A percentile compares a stretch with the other conserved stretches of the same genome.
Evolutionary conservation across 768 basidiomycete species (phyloP).

Genomic region (Boletus sensibilis): DNA sequence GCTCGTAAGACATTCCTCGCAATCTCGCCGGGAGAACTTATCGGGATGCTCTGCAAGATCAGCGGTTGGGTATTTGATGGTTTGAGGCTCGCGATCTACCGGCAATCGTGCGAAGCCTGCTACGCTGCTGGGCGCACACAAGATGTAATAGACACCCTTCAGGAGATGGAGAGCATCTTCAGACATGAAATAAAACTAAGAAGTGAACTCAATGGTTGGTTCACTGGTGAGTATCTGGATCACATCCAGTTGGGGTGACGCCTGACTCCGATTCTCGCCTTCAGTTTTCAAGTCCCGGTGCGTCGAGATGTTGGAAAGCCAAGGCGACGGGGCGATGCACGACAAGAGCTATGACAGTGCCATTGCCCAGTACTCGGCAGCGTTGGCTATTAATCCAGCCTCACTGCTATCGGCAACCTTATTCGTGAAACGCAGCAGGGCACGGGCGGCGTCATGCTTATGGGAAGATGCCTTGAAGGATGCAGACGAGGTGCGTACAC

Average conservation of each 20-base stretch:
- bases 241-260: not conserved
- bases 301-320: not conserved
- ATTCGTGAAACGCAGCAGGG: slow-evolving; percentile 17
- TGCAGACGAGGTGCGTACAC: slow-evolving; percentile 15
- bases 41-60: slow-evolving; percentile 1
- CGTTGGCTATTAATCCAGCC: not conserved
- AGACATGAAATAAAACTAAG: slow-evolving; percentile 8
- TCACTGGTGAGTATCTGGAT: slow-evolving; percentile 3
- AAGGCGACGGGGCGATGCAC: slow-evolving; percentile 10
- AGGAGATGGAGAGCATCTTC: slow-evolving; percentile 5
- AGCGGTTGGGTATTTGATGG: slow-evolving; percentile 18
- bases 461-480: slow-evolving; percentile 17
- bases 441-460: not conserved
- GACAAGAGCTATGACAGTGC: slow-evolving; percentile 2
- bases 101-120: slow-evolving; percentile 11
- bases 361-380: slow-evolving; percentile 12
- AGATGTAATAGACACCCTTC: not conserved
- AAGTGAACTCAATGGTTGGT: slow-evolving; percentile 6
- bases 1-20: slow-evolving; percentile 6
- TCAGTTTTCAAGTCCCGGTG: slow-evolving; percentile 14
- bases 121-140: not conserved
- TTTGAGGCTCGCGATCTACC: slow-evolving; percentile 8
- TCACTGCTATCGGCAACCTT: not conserved
- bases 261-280: not conserved
- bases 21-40: not conserved